Conservation (phyloP, 495 filamentous ascomycete genomes). For the Cercophora scortea region DNA sequence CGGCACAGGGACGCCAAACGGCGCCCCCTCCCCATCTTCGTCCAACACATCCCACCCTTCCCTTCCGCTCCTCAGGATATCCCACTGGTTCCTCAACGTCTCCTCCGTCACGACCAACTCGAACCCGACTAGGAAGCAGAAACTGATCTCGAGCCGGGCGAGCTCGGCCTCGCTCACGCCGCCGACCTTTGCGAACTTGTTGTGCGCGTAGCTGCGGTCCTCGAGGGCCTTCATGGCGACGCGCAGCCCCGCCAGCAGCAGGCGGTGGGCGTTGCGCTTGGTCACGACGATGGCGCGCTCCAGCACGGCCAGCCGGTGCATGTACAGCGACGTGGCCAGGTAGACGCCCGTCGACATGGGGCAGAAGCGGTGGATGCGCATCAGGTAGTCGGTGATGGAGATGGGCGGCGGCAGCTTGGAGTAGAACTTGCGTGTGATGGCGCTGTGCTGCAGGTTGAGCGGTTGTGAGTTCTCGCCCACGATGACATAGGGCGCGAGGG, state of each 20-base stretch:
- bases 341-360: slow-evolving; percentile 96
- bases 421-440: slow-evolving; percentile 85
- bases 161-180: slow-evolving; percentile 77
- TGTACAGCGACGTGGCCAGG: slow-evolving; percentile 86
- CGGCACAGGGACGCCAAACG: not conserved
- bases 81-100: slow-evolving; percentile 50
- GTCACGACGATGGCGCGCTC: slow-evolving; percentile 71
- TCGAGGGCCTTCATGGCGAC: slow-evolving; percentile 92
- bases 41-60: slow-evolving; percentile 17
- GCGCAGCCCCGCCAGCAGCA: slow-evolving; percentile 74
- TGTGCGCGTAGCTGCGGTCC: slow-evolving; percentile 78
- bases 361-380: slow-evolving; percentile 81
- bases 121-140: slow-evolving; percentile 79
- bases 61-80: slow-evolving; percentile 32
- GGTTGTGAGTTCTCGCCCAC: slow-evolving; percentile 56
- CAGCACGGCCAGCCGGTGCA: slow-evolving; percentile 66
- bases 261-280: slow-evolving; percentile 74
- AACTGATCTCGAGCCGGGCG: slow-evolving; percentile 77
- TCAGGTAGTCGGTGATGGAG: slow-evolving; percentile 73
- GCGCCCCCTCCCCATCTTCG: not conserved
- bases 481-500: slow-evolving; percentile 42
- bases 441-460: slow-evolving; percentile 60
- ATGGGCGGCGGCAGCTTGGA: slow-evolving; percentile 79
- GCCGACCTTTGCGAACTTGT: slow-evolving; percentile 78
- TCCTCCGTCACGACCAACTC: slow-evolving; percentile 65